phyloP scores from a whole-genome alignment of 495 filamentous ascomycete species.

The Parachaetomium inaequale region DNA sequence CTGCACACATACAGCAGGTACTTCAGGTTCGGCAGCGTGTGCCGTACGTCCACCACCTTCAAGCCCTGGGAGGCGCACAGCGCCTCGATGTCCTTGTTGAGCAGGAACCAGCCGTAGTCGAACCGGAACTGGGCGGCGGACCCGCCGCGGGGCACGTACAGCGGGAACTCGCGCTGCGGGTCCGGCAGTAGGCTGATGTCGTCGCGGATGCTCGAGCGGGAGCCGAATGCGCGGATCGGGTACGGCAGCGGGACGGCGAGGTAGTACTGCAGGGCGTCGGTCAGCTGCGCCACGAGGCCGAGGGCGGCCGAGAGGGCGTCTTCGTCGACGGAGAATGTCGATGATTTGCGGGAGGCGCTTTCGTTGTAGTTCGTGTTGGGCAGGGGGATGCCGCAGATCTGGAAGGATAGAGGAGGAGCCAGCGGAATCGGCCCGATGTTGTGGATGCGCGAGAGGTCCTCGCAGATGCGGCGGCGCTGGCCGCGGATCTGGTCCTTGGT shows the following conservation, averaged over 20 bases:
- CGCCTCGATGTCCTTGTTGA: conserved; percentile 91
- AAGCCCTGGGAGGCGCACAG: conserved; percentile 69
- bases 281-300: conserved; percentile 73
- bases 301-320: conserved; percentile 75
- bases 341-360: too few relatives aligned
- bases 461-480: conserved; percentile 80
- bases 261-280: conserved; percentile 77
- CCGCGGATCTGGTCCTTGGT: conserved; percentile 64
- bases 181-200: conserved; percentile 65
- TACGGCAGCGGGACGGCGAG: conserved; percentile 79
- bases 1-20: conserved; percentile 83
- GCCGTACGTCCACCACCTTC: conserved; percentile 76
- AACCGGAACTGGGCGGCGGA: conserved; percentile 74
- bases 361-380: conserved; percentile 71
- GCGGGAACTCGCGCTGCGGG: conserved; percentile 66
- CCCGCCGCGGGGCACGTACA: conserved; percentile 65
- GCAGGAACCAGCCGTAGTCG: conserved; percentile 88
- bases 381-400: conserved; percentile 67
- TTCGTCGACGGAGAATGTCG: conserved; percentile 35
- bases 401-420: conserved; percentile 62
- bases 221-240: conserved; percentile 65
- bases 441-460: conserved; percentile 73
- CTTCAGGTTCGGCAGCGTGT: conserved; percentile 89
- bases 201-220: conserved; percentile 73
- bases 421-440: conserved; percentile 64